phyloP scores from a whole-genome alignment of 179 eudicot species.

The Dionaea muscipula region DNA sequence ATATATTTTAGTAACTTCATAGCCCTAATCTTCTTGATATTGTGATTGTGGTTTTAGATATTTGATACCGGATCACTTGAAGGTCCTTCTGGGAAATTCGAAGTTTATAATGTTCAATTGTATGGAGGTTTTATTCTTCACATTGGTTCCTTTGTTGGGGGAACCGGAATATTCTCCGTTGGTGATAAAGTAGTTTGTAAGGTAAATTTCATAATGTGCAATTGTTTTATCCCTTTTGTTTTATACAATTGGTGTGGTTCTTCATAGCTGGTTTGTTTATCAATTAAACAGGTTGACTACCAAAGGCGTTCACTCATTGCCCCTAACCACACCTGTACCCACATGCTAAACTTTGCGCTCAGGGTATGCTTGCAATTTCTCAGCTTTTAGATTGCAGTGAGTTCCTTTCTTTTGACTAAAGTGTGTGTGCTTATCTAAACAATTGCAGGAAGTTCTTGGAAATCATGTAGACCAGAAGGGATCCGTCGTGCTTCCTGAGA shows the following conservation, averaged over 20 bases:
- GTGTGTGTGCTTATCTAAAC: not conserved
- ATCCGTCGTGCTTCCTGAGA: constrained; percentile 93
- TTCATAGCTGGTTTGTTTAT: not conserved
- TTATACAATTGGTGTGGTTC: too few species aligned
- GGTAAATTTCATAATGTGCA: constrained; percentile 27
- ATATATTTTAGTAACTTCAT: too few species aligned
- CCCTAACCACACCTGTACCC: constrained; percentile 98
- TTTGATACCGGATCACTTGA: constrained; percentile 80
- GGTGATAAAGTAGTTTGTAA: constrained; percentile 80
- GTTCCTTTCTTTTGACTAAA: not conserved
- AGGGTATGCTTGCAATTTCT: constrained; percentile 34
- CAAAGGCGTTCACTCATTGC: constrained; percentile 75
- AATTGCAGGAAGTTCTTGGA: constrained; percentile 84
- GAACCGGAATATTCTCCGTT: constrained; percentile 44
- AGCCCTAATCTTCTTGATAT: not conserved
- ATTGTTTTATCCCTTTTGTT: not conserved
- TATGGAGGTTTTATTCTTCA: constrained; percentile 89
- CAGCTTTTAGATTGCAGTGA: not conserved
- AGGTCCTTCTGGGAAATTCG: constrained; percentile 58
- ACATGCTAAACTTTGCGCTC: constrained; percentile 91
- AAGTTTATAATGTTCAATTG: constrained; percentile 65
- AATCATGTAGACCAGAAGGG: constrained; percentile 96
- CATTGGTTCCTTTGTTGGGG: constrained; percentile 56
- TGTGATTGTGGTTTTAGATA: constrained; percentile 34
- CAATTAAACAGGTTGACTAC: constrained; percentile 63